These are phyloP conservation scores for Cryptococcus neoformans DNA, from an alignment of 1,284 basidiomycete species.

Conservation along the genomic window DNA sequence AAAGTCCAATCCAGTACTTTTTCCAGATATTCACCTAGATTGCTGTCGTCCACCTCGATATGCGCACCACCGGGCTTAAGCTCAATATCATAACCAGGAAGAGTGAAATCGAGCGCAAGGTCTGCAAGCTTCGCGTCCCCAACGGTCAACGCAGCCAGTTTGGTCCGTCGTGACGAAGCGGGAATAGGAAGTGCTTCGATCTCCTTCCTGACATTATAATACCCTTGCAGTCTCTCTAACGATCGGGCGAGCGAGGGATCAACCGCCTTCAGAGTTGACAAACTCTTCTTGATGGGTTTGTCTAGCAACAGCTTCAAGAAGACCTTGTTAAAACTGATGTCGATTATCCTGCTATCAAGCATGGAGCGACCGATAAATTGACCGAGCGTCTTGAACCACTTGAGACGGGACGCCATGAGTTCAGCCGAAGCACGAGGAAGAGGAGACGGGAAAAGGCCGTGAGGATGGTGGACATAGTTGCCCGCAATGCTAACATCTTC, in stretches of 20 bases:
- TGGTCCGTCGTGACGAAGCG: slow-evolving; percentile 39
- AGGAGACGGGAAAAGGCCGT: slow-evolving; percentile 86
- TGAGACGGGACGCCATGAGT: slow-evolving; percentile 51
- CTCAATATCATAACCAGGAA: slow-evolving; percentile 93
- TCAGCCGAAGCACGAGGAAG: slow-evolving; percentile 15
- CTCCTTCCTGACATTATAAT: slow-evolving; percentile 48
- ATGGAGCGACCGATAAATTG: slow-evolving; percentile 98
- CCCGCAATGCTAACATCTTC: slow-evolving; percentile 64
- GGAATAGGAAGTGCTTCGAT: slow-evolving; percentile 49
- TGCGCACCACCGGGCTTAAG: slow-evolving; percentile 74
- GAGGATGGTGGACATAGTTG: slow-evolving; percentile 72
- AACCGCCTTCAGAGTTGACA: slow-evolving; percentile 78
- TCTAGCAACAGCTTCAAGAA: slow-evolving; percentile 87
- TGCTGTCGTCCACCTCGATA: slow-evolving; percentile 74
- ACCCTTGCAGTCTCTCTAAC: slow-evolving; percentile 69
- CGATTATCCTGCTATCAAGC: slow-evolving; percentile 96
- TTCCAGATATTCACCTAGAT: slow-evolving; percentile 82
- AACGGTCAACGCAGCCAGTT: slow-evolving; percentile 51
- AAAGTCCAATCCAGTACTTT: slow-evolving; percentile 77
- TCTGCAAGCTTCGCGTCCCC: slow-evolving; percentile 66
- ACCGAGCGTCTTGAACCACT: slow-evolving; percentile 85
- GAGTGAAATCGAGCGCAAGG: slow-evolving; percentile 89
- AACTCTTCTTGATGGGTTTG: slow-evolving; percentile 74
- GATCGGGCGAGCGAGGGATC: slow-evolving; percentile 83
- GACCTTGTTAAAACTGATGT: slow-evolving; percentile 87